phyloP scores from a whole-genome alignment of 768 basidiomycete genomes.

The Trametes villosa region DNA sequence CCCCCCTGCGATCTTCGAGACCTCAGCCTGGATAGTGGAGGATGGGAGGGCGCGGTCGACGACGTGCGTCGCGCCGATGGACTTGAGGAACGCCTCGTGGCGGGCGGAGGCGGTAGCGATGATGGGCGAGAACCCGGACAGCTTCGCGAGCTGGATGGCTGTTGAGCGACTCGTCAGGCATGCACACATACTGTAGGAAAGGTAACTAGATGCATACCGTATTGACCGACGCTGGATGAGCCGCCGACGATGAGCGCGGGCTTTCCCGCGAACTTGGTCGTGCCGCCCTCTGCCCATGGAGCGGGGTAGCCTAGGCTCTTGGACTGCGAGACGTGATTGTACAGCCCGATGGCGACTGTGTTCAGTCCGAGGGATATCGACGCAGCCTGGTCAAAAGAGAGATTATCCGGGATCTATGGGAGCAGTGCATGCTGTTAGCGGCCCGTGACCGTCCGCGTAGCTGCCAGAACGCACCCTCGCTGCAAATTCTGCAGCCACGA shows the following conservation, averaged over 20 bases:
- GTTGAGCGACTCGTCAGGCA: too few relatives aligned
- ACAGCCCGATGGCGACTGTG: slow-evolving; percentile 37
- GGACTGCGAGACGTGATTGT: slow-evolving; percentile 21
- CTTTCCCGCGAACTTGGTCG: slow-evolving; percentile 7
- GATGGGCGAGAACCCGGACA: slow-evolving; percentile 35
- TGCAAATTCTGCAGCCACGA: slow-evolving; percentile 30
- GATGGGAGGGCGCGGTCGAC: slow-evolving; percentile 30
- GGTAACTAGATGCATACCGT: slow-evolving; percentile 33
- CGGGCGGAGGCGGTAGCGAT: slow-evolving; percentile 34
- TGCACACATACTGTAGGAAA: too few relatives aligned
- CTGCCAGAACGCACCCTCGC: slow-evolving; percentile 24
- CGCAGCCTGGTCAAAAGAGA: slow-evolving; percentile 37
- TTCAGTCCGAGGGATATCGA: slow-evolving; percentile 36
- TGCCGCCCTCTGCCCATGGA: slow-evolving; percentile 19
- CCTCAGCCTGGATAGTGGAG: slow-evolving; percentile 10
- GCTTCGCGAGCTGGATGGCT: slow-evolving; percentile 33
- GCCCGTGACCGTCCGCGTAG: neutral
- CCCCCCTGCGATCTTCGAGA: slow-evolving; percentile 22
- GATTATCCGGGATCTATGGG: slow-evolving; percentile 34
- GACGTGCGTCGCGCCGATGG: slow-evolving; percentile 33
- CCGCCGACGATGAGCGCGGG: slow-evolving; percentile 37
- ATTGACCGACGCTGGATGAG: slow-evolving; percentile 35
- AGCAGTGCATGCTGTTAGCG: slow-evolving; percentile 29
- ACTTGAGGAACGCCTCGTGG: slow-evolving; percentile 24
- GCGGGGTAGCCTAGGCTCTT: slow-evolving; percentile 12